Conservation (phyloP, 768 basidiomycete genomes). For the Lactarius pseudohatsudake region DNA sequence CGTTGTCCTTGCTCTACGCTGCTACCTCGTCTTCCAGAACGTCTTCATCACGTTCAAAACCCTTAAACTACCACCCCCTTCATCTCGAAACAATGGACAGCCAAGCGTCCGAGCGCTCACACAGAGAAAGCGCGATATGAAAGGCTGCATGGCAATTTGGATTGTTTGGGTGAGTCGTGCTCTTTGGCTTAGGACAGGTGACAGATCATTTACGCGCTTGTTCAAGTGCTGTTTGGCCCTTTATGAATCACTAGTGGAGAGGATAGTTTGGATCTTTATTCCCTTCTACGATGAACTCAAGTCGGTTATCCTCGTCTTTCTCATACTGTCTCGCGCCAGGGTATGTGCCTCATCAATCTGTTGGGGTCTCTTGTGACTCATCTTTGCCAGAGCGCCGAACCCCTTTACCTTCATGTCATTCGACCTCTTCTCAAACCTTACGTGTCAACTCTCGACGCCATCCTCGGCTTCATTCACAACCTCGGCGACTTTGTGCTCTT, state of each 20-base stretch:
- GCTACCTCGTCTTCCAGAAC: constrained; percentile 73
- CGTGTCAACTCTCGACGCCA: constrained; percentile 58
- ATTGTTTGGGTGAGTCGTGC: constrained; percentile 68
- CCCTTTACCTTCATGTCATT: constrained; percentile 76
- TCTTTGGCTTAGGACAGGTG: constrained; percentile 20
- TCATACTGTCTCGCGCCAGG: constrained; percentile 72
- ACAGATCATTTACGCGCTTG: constrained; percentile 26
- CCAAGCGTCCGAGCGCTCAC: constrained; percentile 67
- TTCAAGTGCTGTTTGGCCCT: constrained; percentile 63
- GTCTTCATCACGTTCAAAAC: constrained; percentile 85
- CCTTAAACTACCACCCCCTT: constrained; percentile 62
- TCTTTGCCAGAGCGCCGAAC: constrained; percentile 71
- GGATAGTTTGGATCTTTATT: constrained; percentile 63
- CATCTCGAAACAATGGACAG: constrained; percentile 52
- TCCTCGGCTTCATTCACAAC: constrained; percentile 59
- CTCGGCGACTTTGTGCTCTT: constrained; percentile 61
- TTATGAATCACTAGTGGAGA: constrained; percentile 68
- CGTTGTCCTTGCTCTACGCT: constrained; percentile 62
- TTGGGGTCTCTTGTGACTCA: neutral
- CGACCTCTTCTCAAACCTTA: constrained; percentile 81
- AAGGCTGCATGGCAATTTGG: constrained; percentile 83
- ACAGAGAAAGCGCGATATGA: constrained; percentile 81
- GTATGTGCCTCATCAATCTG: constrained; percentile 38
- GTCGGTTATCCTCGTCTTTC: constrained; percentile 66
- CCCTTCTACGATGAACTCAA: constrained; percentile 88